Evolutionary conservation across 2,329 filamentous ascomycete species (phyloP).

Genomic region (Aphanoascus verrucosus): DNA sequence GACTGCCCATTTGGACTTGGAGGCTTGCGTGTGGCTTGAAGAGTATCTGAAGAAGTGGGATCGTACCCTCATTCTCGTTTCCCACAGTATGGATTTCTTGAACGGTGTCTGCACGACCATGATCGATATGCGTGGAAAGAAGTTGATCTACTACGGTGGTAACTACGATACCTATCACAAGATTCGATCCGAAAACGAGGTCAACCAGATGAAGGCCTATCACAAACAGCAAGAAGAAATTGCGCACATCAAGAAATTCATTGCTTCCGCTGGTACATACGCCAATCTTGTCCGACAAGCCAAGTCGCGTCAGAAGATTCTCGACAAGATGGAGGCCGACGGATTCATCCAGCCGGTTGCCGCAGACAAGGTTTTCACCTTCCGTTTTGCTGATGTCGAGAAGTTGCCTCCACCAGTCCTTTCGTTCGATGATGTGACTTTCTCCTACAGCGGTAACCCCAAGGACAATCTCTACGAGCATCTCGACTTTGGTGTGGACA

Average conservation of each 20-base stretch:
- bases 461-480: conserved; percentile 93
- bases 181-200: conserved; percentile 86
- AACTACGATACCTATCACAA: conserved; percentile 99
- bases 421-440: conserved; percentile 93
- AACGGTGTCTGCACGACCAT: conserved; percentile 98
- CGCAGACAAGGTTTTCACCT: conserved; percentile 81
- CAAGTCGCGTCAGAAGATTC: conserved; percentile 98
- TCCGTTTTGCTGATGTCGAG: conserved; percentile 96
- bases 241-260: conserved; percentile 99
- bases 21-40: conserved; percentile 98
- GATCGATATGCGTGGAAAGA: conserved; percentile 90
- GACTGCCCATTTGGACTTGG: conserved; percentile 96
- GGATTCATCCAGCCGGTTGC: conserved; percentile 90
- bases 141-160: conserved; percentile 95
- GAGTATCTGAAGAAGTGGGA: conserved; percentile 99
- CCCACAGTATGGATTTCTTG: conserved; percentile 96
- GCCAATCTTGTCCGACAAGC: conserved; percentile 98
- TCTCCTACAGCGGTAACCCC: conserved; percentile 85
- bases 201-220: conserved; percentile 98
- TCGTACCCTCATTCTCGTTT: conserved; percentile 88
- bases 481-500: conserved; percentile 96
- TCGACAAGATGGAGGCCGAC: conserved; percentile 99
- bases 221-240: conserved; percentile 99
- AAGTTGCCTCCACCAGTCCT: conserved; percentile 97
- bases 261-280: conserved; percentile 97